These are phyloP conservation scores for Wickerhamomyces pijperi DNA, from an alignment of 805 yeast genomes.

Conservation along the genomic window DNA sequence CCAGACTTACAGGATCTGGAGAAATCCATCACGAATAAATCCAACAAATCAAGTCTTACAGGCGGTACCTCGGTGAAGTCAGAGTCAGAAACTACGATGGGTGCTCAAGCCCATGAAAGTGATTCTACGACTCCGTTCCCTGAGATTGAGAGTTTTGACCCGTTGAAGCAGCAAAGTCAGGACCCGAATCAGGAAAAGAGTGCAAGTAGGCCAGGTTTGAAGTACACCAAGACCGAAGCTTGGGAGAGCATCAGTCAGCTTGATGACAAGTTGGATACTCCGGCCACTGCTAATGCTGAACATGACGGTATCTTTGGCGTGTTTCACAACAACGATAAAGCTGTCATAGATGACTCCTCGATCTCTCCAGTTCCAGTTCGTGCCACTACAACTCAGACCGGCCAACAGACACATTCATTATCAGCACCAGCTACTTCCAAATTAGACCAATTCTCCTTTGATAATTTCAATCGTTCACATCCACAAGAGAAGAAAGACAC, in stretches of 20 bases:
- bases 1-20: constrained; percentile 33
- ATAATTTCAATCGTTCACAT: too few relatives aligned
- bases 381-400: too few relatives aligned
- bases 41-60: not conserved
- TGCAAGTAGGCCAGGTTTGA: constrained; percentile 5
- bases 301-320: constrained; percentile 13
- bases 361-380: too few relatives aligned
- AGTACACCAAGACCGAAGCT: constrained; percentile 13
- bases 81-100: too few relatives aligned
- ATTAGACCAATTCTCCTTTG: too few relatives aligned
- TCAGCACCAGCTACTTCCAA: too few relatives aligned
- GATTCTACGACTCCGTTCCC: not conserved
- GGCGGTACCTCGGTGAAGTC: not conserved
- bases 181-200: not conserved
- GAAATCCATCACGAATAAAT: constrained; percentile 1
- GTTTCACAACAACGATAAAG: constrained; percentile 6
- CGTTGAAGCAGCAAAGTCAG: constrained; percentile 1
- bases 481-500: too few relatives aligned
- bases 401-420: too few relatives aligned
- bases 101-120: not conserved
- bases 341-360: too few relatives aligned
- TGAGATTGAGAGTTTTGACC: not conserved
- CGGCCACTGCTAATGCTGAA: constrained; percentile 5
- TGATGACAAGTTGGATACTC: not conserved
- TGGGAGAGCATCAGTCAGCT: constrained; percentile 6